Evolutionary conservation across 352 stramenopile species (phyloP).

Genomic region (Globisporangium cystogenes): DNA sequence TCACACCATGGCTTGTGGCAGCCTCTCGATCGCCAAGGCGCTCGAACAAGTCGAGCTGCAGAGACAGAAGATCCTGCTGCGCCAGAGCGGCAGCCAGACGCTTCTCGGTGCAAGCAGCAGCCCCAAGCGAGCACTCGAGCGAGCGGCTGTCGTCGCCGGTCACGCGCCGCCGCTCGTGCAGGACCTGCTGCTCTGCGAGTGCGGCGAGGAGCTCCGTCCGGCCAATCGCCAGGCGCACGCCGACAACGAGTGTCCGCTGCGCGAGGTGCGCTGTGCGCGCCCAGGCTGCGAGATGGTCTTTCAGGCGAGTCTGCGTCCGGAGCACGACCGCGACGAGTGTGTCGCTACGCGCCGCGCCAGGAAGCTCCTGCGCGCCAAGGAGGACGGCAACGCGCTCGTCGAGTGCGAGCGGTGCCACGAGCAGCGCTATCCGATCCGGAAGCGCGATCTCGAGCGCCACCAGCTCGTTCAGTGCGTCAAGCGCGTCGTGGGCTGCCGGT

Average conservation of each 20-base stretch:
- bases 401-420: conserved; percentile 36
- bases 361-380: conserved; percentile 35
- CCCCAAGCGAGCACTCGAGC: not conserved
- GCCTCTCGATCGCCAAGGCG: conserved; percentile 27
- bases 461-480: conserved; percentile 38
- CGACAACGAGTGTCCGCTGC: conserved; percentile 28
- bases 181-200: conserved; percentile 40
- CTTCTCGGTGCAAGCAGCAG: conserved; percentile 6
- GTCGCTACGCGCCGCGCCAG: conserved; percentile 19
- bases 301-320: conserved; percentile 13
- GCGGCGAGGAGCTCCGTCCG: conserved; percentile 41
- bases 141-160: not conserved
- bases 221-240: conserved; percentile 30
- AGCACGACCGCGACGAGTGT: conserved; percentile 43
- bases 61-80: conserved; percentile 25
- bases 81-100: conserved; percentile 16
- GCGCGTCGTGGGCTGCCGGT: conserved; percentile 38
- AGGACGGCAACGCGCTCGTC: conserved; percentile 28
- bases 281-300: conserved; percentile 39
- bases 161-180: conserved; percentile 11
- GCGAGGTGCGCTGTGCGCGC: conserved; percentile 34
- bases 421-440: conserved; percentile 19
- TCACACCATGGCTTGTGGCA: too few relatives aligned
- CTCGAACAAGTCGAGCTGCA: conserved; percentile 33
- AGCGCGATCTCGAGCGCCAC: conserved; percentile 37